These are phyloP conservation scores for Sisymbrium altissimum DNA, from an alignment of 345 rosid genomes.

Conservation along the genomic window DNA sequence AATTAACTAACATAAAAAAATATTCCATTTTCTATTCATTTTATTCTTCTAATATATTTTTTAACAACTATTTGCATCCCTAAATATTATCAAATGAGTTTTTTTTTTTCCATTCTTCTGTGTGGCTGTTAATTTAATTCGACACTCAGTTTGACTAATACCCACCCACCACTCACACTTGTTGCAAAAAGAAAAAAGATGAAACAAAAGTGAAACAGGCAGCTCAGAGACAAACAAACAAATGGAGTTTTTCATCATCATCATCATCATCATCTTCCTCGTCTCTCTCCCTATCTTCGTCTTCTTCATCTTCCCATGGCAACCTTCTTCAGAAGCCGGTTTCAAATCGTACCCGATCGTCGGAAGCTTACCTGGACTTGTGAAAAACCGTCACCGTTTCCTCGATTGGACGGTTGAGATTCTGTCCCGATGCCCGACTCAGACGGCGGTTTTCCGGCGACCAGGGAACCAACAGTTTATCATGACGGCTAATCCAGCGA, in stretches of 20 bases:
- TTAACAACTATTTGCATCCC: too few relatives aligned
- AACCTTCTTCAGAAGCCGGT: neutral
- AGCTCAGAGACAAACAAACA: neutral
- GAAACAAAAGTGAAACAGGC: neutral
- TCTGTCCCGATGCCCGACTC: slow-evolving; percentile 45
- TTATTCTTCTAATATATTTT: too few relatives aligned
- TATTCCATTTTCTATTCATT: too few relatives aligned
- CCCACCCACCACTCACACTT: too few relatives aligned
- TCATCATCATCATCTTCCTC: slow-evolving; percentile 17
- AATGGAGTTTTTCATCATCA: slow-evolving; percentile 9
- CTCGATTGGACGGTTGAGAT: slow-evolving; percentile 53
- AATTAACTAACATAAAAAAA: too few relatives aligned
- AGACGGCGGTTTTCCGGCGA: slow-evolving; percentile 47
- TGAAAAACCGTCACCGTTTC: slow-evolving; percentile 42
- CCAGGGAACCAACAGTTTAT: slow-evolving; percentile 35
- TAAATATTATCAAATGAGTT: too few relatives aligned
- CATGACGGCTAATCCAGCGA: slow-evolving; percentile 59
- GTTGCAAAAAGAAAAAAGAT: too few relatives aligned
- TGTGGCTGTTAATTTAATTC: too few relatives aligned
- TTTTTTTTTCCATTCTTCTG: too few relatives aligned
- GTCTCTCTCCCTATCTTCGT: slow-evolving; percentile 16
- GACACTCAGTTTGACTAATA: too few relatives aligned
- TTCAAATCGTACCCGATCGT: slow-evolving; percentile 54
- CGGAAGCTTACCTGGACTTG: slow-evolving; percentile 41
- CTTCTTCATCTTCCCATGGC: neutral